Percentiles rank a stretch among this genome's conserved stretches.
Evolutionary conservation across 345 rosid genomes (phyloP).

Genomic region (Dipteronia sinensis): DNA sequence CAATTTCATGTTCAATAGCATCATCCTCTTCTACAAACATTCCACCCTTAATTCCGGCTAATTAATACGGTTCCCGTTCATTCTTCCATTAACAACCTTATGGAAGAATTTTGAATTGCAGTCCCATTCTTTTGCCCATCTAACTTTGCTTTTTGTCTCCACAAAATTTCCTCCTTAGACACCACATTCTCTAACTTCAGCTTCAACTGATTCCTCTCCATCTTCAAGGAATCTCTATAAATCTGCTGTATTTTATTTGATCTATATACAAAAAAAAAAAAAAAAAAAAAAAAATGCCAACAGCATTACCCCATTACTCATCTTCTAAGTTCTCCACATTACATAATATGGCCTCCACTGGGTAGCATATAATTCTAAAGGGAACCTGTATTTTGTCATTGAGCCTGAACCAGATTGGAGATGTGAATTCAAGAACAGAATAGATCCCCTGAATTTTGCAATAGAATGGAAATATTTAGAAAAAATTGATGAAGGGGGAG

Average conservation of each 20-base stretch:
- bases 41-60: not conserved
- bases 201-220: not conserved
- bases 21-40: not conserved
- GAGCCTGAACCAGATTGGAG: conserved; percentile 27
- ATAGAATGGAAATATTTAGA: not conserved
- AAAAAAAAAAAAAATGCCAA: no score
- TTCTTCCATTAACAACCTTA: not conserved
- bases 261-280: no score
- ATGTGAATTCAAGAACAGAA: not conserved
- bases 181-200: not conserved
- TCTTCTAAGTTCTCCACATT: not conserved
- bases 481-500: not conserved
- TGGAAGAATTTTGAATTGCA: not conserved
- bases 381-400: conserved; percentile 22
- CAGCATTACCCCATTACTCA: no score
- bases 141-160: not conserved
- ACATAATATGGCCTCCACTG: not conserved
- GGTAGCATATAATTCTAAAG: conserved; percentile 1
- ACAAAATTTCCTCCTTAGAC: not conserved
- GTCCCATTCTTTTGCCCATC: not conserved
- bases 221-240: not conserved
- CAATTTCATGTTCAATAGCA: not conserved
- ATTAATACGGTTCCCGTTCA: not conserved
- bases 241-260: no score
- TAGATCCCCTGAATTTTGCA: not conserved